Base-by-base conservation (phyloP, 2,329 filamentous ascomycete species). In the Drechslerella coelobrocha region DNA sequence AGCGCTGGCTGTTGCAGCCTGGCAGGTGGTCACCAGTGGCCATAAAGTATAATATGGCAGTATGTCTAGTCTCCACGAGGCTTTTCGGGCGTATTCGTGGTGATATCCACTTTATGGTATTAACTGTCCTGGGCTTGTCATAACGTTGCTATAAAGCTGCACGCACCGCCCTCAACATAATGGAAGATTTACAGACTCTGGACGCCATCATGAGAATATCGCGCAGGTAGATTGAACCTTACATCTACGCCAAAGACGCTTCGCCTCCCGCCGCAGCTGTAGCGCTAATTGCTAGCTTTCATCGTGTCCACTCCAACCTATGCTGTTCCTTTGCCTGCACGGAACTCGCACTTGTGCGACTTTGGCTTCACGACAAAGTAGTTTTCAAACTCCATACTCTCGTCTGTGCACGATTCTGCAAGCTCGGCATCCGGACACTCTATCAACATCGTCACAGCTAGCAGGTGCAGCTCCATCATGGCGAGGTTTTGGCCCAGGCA, bases 351-450 rank as follows among this genome's bases (percentile, higher is more conserved):
- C 12, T 62, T 54, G 24, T 62, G 59, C 9, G 27, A 34, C 19
- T 54, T 62, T 17, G 59, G 59, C 41, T 54, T 54, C 23, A 62
- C 41, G 37, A 62, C 43, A 54, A 62, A 62, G 50, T 54, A 62
- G 17, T 62, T 62, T 34, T 62, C 59, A 45, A 62, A 62, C 34
- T 62, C 59, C 59, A 62, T 62, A 26, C 59, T 62, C 50, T 62
- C 59, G 23, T 62, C 50, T 8, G 59, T 62, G 24, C 59, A 62
- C n/a, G 19, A 52, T 2, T 53, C 48, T 14, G 59, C 59, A n/a
- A 62, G 21, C 26, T 23, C 48, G n/a, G 59, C 39, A 3, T 45
- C 37, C 24, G 48, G 48, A 14, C 47, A 62, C 3, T 3, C n/a
- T 5, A 24, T 54, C 26, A 62, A 34, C 48, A 62, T 54, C 12